phyloP scores from a whole-genome alignment of 257 asterid species.

The Linaria vulgaris region DNA sequence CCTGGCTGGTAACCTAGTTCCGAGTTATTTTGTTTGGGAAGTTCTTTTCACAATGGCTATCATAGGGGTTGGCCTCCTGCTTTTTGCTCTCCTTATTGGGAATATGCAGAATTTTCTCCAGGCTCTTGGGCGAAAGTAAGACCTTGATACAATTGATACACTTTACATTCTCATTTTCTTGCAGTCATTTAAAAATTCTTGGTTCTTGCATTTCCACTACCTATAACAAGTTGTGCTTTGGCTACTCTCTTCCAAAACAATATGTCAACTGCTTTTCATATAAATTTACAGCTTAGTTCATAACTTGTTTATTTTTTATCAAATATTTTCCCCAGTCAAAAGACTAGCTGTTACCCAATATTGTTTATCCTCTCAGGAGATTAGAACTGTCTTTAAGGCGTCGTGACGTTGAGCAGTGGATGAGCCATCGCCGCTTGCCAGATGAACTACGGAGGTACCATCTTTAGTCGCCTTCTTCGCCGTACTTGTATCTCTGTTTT shows the following conservation, averaged over 20 bases:
- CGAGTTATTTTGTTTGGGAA: conserved; percentile 79
- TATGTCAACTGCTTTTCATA: too few species aligned
- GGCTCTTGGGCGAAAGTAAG: conserved; percentile 89
- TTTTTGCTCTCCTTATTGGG: conserved; percentile 86
- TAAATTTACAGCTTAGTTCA: too few species aligned
- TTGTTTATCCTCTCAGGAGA: conserved; percentile 50
- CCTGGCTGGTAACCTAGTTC: conserved; percentile 86
- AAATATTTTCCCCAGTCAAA: neutral
- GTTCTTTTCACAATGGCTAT: conserved; percentile 85
- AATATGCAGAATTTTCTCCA: conserved; percentile 95
- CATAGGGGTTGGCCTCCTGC: conserved; percentile 81
- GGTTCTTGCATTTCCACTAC: too few species aligned
- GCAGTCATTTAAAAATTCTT: too few species aligned
- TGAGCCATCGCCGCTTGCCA: conserved; percentile 92
- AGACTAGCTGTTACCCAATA: neutral
- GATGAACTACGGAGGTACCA: conserved; percentile 62
- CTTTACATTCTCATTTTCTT: too few species aligned
- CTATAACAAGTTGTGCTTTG: too few species aligned
- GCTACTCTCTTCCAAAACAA: too few species aligned
- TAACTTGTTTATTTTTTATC: neutral
- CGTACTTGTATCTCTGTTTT: neutral
- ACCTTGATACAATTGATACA: neutral
- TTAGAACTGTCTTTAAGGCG: conserved; percentile 81
- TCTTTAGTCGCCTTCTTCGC: neutral
- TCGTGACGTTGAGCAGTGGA: conserved; percentile 96